A percentile compares a stretch with the other conserved stretches of the same genome.
These are phyloP conservation scores for Hypocrella siamensis DNA, from an alignment of 2,329 filamentous ascomycete genomes.

Conservation along the genomic window DNA sequence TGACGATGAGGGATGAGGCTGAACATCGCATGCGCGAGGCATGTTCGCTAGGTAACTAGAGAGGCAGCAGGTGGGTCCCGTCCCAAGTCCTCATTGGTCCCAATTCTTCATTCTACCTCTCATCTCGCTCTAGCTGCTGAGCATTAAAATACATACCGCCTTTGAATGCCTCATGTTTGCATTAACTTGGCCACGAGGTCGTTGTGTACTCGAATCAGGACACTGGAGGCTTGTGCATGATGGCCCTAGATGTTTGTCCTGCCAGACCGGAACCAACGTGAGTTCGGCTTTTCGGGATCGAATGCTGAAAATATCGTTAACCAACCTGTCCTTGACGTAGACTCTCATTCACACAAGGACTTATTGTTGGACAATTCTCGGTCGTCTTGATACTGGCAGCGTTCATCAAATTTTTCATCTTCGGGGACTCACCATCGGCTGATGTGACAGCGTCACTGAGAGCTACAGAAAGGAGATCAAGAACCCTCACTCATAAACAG, in stretches of 20 bases:
- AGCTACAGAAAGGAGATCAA: conserved; percentile 57
- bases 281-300: conserved; percentile 9
- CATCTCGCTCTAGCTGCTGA: no score
- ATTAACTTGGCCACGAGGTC: no score
- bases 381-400: conserved; percentile 81
- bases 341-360: conserved; percentile 82
- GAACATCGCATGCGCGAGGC: no score
- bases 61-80: no score
- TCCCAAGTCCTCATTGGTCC: no score
- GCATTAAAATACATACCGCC: no score
- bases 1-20: no score
- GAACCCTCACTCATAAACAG: conserved; percentile 61
- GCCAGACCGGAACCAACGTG: conserved; percentile 28
- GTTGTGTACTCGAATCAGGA: no score
- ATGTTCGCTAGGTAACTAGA: no score
- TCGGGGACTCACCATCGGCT: conserved; percentile 77
- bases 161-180: no score
- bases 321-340: conserved; percentile 14
- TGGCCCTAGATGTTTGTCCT: conserved; percentile 27
- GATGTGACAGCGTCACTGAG: conserved; percentile 64
- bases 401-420: conserved; percentile 99
- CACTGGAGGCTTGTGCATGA: conserved; percentile 6
- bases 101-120: no score
- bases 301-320: neutral
- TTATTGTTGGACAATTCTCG: conserved; percentile 84